phyloP scores from a whole-genome alignment of 345 rosid species.

The Rhodomyrtus tomentosa region DNA sequence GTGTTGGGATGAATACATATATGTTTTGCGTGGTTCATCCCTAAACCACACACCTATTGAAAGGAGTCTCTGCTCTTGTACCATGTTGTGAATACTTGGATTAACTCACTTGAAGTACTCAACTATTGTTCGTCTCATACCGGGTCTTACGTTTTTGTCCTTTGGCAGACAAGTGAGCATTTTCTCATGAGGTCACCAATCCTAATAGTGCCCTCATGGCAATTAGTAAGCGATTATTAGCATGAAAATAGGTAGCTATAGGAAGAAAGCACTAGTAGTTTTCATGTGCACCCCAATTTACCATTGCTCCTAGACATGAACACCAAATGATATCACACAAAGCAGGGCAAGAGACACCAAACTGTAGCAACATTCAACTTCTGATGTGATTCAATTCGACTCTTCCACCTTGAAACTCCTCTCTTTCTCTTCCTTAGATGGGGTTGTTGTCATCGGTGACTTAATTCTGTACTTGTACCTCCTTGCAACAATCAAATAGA shows the following conservation, averaged over 20 bases:
- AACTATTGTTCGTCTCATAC: too few species aligned
- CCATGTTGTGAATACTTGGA: too few species aligned
- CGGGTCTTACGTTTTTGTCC: too few species aligned
- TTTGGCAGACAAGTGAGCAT: too few species aligned
- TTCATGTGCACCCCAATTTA: background rate
- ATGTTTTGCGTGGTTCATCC: too few species aligned
- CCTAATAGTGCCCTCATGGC: too few species aligned
- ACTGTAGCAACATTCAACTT: background rate
- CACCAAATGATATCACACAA: background rate
- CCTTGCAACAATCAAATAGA: background rate
- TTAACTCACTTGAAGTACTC: too few species aligned
- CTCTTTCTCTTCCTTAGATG: background rate
- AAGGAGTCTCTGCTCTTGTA: too few species aligned
- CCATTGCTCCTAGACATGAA: background rate
- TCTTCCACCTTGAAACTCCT: background rate
- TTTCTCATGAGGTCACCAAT: too few species aligned
- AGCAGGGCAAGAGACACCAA: background rate
- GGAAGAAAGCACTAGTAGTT: background rate
- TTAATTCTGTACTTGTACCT: background rate
- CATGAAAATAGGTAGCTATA: background rate
- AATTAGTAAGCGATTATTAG: background rate
- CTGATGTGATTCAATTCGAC: background rate
- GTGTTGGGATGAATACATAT: too few species aligned
- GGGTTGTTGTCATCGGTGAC: conserved; percentile 9
- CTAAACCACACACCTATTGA: too few species aligned